These are phyloP conservation scores for Logfia minima DNA, from an alignment of 129 eudicot species.

Conservation along the genomic window DNA sequence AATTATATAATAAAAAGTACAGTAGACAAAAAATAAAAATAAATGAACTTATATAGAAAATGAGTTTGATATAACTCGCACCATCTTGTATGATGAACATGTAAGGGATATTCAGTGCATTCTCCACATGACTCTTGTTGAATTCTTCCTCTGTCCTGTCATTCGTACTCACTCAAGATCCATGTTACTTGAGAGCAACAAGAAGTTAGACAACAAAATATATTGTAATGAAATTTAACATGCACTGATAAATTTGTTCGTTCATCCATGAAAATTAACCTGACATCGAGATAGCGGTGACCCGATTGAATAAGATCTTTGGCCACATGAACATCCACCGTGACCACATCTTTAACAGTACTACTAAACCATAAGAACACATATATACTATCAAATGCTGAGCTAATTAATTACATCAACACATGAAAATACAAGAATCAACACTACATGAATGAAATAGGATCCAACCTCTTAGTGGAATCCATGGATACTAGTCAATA, in stretches of 20 bases:
- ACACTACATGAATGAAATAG: neutral
- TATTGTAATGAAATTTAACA: neutral
- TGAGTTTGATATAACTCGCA: neutral
- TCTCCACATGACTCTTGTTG: constrained; percentile 48
- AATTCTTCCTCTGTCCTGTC: constrained; percentile 53
- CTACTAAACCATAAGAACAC: constrained; percentile 18
- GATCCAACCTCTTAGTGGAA: constrained; percentile 38
- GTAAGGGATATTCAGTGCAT: constrained; percentile 54
- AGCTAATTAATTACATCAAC: neutral
- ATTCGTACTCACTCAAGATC: constrained; percentile 1
- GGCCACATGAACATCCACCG: constrained; percentile 48
- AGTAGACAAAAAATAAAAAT: neutral
- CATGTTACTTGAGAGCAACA: neutral
- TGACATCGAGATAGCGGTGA: constrained; percentile 52
- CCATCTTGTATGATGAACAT: constrained; percentile 57
- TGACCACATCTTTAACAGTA: constrained; percentile 43
- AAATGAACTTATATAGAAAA: neutral
- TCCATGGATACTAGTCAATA: constrained; percentile 35
- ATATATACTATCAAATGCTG: neutral
- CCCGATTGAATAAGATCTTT: constrained; percentile 46
- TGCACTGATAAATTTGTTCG: neutral
- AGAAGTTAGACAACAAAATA: neutral
- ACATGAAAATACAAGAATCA: neutral
- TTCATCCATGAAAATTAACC: constrained; percentile 24
- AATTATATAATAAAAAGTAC: neutral